Base-by-base conservation (phyloP, 1,284 basidiomycete species). In the Ustilago crameri region DNA sequence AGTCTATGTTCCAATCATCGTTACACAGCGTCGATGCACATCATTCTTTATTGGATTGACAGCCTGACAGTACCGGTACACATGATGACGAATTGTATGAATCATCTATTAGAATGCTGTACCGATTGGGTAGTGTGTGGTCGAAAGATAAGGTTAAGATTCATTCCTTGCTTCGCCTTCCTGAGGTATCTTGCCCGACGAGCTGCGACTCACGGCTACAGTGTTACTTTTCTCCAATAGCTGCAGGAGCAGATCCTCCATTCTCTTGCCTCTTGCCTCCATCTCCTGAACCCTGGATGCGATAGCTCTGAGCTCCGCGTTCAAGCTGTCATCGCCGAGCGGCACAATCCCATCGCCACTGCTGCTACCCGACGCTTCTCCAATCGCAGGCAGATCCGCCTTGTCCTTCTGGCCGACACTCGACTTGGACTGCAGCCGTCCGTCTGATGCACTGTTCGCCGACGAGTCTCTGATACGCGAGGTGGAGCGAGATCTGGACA, bases 191-290 rank as follows among this genome's bases (percentile, higher is more conserved):
- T 37, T 37, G 9, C 35, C 35, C 12, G 35, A 37, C n/a, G 35
- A 37, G 35, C 35, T 37, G 9, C 35, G 8, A 15, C 35, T 37
- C 35, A 37, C 17, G 9, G 35, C n/a, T 17, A 17, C 14, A 5
- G 12, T 5, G 17, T 37, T 7, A 45, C 37, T 42, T 40, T 55
- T 46, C 45, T 64, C 60, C 32, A 70, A 37, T 44, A 70, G 22
- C 45, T 64, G 55, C 41, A 70, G 27, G 9, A 70, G 57, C 40
- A 70, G 37, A 41, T 70, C 56, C 26, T 75, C 69, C 42, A 75
- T 75, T n/a, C 65, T 34, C 32, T 65, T 65, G 14, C 55, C 65
- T 3, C 73, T 43, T 15, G 66, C 63, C 23, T 75, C 68, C 58
- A 69, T 67, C 44, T 68, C 61, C 34, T 56, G 59, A 22, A 71